phyloP scores from a whole-genome alignment of 805 yeast species.

The Brettanomyces sp. region DNA sequence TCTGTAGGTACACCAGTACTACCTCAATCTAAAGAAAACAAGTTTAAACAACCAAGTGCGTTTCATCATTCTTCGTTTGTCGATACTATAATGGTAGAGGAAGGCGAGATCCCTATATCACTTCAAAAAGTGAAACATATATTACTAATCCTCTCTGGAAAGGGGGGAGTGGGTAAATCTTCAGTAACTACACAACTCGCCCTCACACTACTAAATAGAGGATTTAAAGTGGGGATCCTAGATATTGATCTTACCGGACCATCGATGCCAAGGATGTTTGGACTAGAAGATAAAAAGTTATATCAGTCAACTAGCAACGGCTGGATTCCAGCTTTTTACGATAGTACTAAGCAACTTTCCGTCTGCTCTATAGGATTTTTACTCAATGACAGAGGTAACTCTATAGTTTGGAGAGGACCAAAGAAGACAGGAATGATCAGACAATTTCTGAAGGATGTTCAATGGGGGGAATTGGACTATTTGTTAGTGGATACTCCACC shows the following conservation, averaged over 20 bases:
- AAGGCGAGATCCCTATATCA: conserved; percentile 20
- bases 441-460: conserved; percentile 84
- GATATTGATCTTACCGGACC: conserved; percentile 97
- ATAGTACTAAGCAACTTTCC: conserved; percentile 36
- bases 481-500: conserved; percentile 95
- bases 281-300: conserved; percentile 70
- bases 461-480: conserved; percentile 80
- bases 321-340: conserved; percentile 82
- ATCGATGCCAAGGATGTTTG: conserved; percentile 92
- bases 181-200: conserved; percentile 94
- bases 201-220: conserved; percentile 60
- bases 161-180: conserved; percentile 97
- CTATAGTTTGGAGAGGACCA: conserved; percentile 98
- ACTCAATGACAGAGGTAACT: conserved; percentile 72
- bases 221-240: conserved; percentile 81
- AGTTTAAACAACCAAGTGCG: too few relatives aligned
- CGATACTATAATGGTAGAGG: conserved; percentile 3
- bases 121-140: conserved; percentile 57
- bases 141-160: conserved; percentile 78
- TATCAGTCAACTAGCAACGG: conserved; percentile 81
- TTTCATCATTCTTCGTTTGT: too few relatives aligned
- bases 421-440: conserved; percentile 96
- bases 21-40: too few relatives aligned
- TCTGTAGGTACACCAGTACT: too few relatives aligned
- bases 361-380: conserved; percentile 88